Evolutionary conservation across 2,329 filamentous ascomycete genomes (phyloP).

Genomic region (Microdochium nivale): DNA sequence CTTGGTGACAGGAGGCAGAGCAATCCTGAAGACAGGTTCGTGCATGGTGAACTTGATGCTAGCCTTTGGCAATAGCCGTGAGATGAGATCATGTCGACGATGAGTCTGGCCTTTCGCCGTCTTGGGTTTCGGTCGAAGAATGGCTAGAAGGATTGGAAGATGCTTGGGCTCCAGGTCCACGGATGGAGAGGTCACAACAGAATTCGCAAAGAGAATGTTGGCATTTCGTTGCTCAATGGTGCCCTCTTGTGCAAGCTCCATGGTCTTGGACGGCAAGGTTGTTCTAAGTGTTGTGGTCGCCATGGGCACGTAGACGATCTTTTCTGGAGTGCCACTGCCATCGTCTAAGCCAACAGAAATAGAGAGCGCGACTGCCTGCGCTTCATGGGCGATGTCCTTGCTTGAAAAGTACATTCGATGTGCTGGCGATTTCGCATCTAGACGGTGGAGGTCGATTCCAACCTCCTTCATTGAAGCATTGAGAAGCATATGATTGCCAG

Average conservation of each 20-base stretch:
- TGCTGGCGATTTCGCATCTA: conserved; percentile 86
- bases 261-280: conserved; percentile 87
- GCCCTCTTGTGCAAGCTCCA: conserved; percentile 67
- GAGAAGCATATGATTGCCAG: conserved; percentile 64
- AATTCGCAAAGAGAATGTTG: conserved; percentile 93
- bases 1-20: conserved; percentile 69
- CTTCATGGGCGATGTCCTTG: conserved; percentile 90
- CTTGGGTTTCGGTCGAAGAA: conserved; percentile 52
- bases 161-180: conserved; percentile 89
- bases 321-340: conserved; percentile 75
- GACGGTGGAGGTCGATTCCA: conserved; percentile 81
- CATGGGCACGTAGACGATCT: conserved; percentile 92
- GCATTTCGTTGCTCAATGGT: conserved; percentile 78
- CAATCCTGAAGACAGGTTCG: conserved; percentile 86
- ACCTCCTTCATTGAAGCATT: conserved; percentile 95
- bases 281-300: conserved; percentile 92
- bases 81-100: conserved; percentile 63
- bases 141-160: conserved; percentile 72
- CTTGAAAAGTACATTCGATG: conserved; percentile 98
- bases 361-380: conserved; percentile 82
- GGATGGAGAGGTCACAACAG: conserved; percentile 92
- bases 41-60: conserved; percentile 95
- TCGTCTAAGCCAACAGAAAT: conserved; percentile 89
- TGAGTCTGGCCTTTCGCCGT: conserved; percentile 30
- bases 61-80: conserved; percentile 85